Base-by-base conservation (phyloP, 768 basidiomycete genomes). In the Chiua virens region DNA sequence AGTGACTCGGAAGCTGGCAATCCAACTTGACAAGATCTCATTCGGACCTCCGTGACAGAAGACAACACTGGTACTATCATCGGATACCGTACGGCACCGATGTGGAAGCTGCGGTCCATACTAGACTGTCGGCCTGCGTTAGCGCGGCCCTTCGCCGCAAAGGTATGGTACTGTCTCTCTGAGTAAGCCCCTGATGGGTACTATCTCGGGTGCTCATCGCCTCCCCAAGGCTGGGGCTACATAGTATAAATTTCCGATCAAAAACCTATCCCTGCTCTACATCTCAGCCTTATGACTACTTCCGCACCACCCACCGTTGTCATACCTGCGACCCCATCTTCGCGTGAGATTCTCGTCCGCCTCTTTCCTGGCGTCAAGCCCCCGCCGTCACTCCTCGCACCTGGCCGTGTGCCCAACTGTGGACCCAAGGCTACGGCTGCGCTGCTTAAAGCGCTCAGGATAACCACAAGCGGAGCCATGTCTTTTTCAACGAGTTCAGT, bases 391-490 rank as follows among this genome's bases (percentile, higher is more conserved):
- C 50, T 56, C 28, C 65, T 75, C n/a, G 62, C 72, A 1, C 78
- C 76, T 6, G 40, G 43, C 11, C 68, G 69, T 41, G 54, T 67
- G 43, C 71, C 76, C 25, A 76, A 75, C 22, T 60, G 62, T 8
- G 71, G 63, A 28, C 69, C 71, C 28, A 65, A 71, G 11, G 75
- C 79, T 1, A 75, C 73, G 1, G 61, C 62, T 20, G 63, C 70
- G 3, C 58, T 80, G 27, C 67, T 72, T 10, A 64, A 67, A 20
- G 63, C 74, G 2, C 68, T 85, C 47, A 75, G 70, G 74, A 79
- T n/a, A 81, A 83, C 60, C 76, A 80, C 55, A 72, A 75, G 27
- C 74, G 71, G n/a, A 75, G 74, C 63, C 81, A 85, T 59, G 61
- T 78, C 25, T 85, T 80, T 60, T 80, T 83, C 67, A 77, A 82